These are phyloP conservation scores for Crithidia bombi DNA, from an alignment of 208 protist species.

Conservation along the genomic window DNA sequence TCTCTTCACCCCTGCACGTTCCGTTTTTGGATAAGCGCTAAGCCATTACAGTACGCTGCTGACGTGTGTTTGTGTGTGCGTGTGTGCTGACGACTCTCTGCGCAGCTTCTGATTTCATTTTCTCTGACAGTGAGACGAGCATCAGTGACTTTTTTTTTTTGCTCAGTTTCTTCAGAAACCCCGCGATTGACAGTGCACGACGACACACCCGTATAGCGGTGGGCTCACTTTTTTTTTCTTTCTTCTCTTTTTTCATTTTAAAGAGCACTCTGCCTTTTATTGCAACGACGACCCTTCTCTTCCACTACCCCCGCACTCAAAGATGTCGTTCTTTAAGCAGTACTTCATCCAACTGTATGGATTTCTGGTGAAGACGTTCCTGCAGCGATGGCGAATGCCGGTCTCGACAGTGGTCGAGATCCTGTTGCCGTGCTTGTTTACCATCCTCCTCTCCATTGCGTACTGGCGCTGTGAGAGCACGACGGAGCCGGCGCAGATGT, in stretches of 20 bases:
- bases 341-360: slow-evolving; percentile 68
- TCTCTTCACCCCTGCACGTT: too few relatives aligned
- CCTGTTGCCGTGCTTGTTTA: slow-evolving; percentile 72
- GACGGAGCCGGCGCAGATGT: slow-evolving; percentile 29
- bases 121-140: background rate
- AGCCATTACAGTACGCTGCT: background rate
- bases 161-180: too few relatives aligned
- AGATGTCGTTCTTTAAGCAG: slow-evolving; percentile 27
- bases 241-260: slow-evolving; percentile 7
- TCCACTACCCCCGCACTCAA: background rate
- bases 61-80: background rate
- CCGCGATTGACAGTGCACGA: too few relatives aligned
- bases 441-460: slow-evolving; percentile 49
- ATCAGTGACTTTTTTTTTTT: too few relatives aligned
- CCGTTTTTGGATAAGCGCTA: background rate
- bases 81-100: slow-evolving; percentile 7
- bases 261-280: too few relatives aligned
- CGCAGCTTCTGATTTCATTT: background rate
- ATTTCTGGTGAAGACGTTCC: slow-evolving; percentile 71
- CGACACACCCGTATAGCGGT: background rate
- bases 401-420: slow-evolving; percentile 63
- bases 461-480: slow-evolving; percentile 56
- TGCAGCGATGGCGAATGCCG: slow-evolving; percentile 59
- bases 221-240: slow-evolving; percentile 31
- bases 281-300: too few relatives aligned